Evolutionary conservation across 2,329 filamentous ascomycete species (phyloP).

Genomic region (Capronia epimyces): DNA sequence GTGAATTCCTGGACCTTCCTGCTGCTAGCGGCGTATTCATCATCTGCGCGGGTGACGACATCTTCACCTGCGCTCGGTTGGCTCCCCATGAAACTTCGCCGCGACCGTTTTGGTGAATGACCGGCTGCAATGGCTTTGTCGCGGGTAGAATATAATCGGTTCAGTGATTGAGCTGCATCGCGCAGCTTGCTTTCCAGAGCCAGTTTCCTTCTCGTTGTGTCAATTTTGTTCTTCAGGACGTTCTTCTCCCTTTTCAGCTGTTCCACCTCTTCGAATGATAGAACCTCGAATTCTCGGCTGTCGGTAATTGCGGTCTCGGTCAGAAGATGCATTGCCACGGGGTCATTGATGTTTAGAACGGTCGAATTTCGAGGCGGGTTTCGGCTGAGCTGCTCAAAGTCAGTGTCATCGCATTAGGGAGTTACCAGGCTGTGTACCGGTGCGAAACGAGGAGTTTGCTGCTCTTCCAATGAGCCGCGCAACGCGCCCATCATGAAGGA

Average conservation of each 20-base stretch:
- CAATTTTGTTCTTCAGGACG: constrained; percentile 67
- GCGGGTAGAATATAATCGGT: constrained; percentile 67
- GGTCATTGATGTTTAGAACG: constrained; percentile 45
- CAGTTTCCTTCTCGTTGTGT: constrained; percentile 74
- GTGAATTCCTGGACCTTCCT: constrained; percentile 81
- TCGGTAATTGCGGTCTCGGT: constrained; percentile 90
- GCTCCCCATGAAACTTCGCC: constrained; percentile 47
- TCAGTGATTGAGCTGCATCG: constrained; percentile 84
- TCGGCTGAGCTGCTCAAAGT: constrained; percentile 7
- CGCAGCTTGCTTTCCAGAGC: constrained; percentile 88
- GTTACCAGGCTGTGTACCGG: constrained; percentile 1
- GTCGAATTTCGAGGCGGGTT: constrained; percentile 18
- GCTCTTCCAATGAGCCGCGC: constrained; percentile 20
- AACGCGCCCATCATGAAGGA: constrained; percentile 19
- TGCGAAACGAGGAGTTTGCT: constrained; percentile 17
- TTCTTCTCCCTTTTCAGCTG: constrained; percentile 80
- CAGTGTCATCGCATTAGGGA: neutral
- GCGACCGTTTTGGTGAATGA: constrained; percentile 49
- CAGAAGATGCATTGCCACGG: constrained; percentile 79
- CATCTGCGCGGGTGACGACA: constrained; percentile 55
- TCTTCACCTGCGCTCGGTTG: constrained; percentile 34
- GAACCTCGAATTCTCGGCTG: constrained; percentile 74
- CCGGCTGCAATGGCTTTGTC: constrained; percentile 34
- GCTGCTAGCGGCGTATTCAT: constrained; percentile 67
- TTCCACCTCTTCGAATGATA: constrained; percentile 89